Conservation (phyloP, 23 red algal genomes). For the Gracilaria vermiculophylla region DNA sequence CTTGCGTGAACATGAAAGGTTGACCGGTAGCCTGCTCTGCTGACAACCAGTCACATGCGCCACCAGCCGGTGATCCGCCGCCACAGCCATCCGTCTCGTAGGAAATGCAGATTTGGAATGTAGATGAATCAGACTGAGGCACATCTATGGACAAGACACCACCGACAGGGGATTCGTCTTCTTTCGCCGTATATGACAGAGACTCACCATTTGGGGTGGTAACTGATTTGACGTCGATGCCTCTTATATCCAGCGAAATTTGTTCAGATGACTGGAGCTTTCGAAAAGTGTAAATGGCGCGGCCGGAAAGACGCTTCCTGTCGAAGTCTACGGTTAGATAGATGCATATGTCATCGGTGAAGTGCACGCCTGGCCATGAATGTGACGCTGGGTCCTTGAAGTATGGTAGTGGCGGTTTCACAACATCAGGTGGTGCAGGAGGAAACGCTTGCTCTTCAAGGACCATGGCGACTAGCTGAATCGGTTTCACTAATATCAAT, state of each 20-base stretch:
- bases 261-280: neutral
- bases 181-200: constrained; percentile 9
- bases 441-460: neutral
- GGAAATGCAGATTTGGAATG: neutral
- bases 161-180: constrained; percentile 24
- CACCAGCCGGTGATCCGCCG: constrained; percentile 39
- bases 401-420: constrained; percentile 34
- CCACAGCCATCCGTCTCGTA: constrained; percentile 66
- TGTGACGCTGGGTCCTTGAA: constrained; percentile 45
- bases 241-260: constrained; percentile 52
- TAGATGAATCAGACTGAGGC: neutral
- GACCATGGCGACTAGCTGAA: neutral
- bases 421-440: neutral
- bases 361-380: constrained; percentile 12
- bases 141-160: constrained; percentile 25
- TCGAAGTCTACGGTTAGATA: constrained; percentile 40
- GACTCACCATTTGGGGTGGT: neutral
- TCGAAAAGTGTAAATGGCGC: constrained; percentile 12
- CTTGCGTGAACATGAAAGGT: constrained; percentile 75
- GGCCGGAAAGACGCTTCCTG: neutral
- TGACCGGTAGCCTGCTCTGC: constrained; percentile 46
- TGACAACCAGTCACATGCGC: constrained; percentile 71
- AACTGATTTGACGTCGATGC: constrained; percentile 49
- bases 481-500: too few species aligned
- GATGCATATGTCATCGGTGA: constrained; percentile 27